A percentile compares a stretch with the other conserved stretches of the same genome.
Conservation (phyloP, 768 basidiomycete genomes). For the Hortiboletus flavorubellus region DNA sequence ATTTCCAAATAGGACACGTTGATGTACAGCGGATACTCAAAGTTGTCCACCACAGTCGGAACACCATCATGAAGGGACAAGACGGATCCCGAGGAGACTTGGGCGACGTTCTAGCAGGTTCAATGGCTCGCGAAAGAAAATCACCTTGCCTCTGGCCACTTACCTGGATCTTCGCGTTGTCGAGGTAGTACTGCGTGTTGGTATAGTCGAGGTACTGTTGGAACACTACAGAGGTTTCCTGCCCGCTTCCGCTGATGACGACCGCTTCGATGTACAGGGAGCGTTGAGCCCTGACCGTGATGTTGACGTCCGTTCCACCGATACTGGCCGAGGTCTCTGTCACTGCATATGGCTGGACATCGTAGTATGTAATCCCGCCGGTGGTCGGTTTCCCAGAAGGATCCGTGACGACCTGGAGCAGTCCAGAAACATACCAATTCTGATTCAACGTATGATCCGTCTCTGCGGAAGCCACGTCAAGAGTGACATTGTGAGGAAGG, state of each 20-base stretch:
- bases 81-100: slow-evolving; percentile 47
- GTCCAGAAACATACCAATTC: slow-evolving; percentile 77
- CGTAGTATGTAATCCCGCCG: slow-evolving; percentile 60
- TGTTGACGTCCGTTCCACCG: slow-evolving; percentile 46
- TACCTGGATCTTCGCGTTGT: slow-evolving; percentile 45
- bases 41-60: slow-evolving; percentile 43
- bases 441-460: slow-evolving; percentile 58
- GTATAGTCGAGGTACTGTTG: slow-evolving; percentile 58
- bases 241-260: slow-evolving; percentile 61
- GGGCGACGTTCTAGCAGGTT: slow-evolving; percentile 42
- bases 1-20: slow-evolving; percentile 34
- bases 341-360: slow-evolving; percentile 54
- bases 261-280: slow-evolving; percentile 58
- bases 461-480: slow-evolving; percentile 74
- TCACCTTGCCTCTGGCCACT: background rate
- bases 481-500: slow-evolving; percentile 62
- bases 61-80: slow-evolving; percentile 48
- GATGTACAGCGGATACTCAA: slow-evolving; percentile 51
- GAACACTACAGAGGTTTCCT: slow-evolving; percentile 52
- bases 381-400: slow-evolving; percentile 61
- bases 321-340: slow-evolving; percentile 46
- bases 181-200: slow-evolving; percentile 60
- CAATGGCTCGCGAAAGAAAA: background rate
- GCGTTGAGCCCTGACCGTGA: slow-evolving; percentile 60
- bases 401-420: slow-evolving; percentile 66